Evolutionary conservation across 805 yeast genomes (phyloP).

Genomic region (Lachancea lanzarotensis): DNA sequence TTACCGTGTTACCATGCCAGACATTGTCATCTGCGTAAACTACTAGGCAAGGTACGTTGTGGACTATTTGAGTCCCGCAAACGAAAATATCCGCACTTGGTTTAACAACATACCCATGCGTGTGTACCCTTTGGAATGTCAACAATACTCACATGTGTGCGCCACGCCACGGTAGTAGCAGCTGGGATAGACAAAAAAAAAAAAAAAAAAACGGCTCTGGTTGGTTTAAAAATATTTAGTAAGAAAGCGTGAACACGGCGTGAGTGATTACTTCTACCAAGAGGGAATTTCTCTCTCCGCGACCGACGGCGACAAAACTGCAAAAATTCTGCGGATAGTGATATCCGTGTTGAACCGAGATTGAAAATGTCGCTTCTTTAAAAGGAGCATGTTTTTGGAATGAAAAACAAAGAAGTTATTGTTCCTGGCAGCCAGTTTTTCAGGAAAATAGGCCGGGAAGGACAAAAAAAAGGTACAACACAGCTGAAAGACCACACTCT

Average conservation of each 20-base stretch:
- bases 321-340: background rate
- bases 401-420: background rate
- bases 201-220: conserved; percentile 1
- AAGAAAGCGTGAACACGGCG: conserved; percentile 3
- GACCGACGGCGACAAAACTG: background rate
- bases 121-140: no score
- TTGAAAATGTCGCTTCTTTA: no score
- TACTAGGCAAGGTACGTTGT: no score
- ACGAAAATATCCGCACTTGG: no score
- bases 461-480: conserved; percentile 4
- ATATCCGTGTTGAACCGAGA: conserved; percentile 1
- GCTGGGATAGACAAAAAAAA: background rate
- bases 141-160: no score
- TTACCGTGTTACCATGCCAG: background rate
- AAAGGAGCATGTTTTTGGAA: no score
- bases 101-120: no score
- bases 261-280: conserved; percentile 1
- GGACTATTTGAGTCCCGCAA: no score
- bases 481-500: conserved; percentile 5
- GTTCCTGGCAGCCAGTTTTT: background rate
- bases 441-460: conserved; percentile 4
- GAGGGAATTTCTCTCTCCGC: conserved; percentile 1
- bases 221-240: background rate
- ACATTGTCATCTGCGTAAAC: background rate
- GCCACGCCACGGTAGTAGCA: no score